Conservation (phyloP, 2,329 filamentous ascomycete genomes). For the Colletotrichum orchidophilum region DNA sequence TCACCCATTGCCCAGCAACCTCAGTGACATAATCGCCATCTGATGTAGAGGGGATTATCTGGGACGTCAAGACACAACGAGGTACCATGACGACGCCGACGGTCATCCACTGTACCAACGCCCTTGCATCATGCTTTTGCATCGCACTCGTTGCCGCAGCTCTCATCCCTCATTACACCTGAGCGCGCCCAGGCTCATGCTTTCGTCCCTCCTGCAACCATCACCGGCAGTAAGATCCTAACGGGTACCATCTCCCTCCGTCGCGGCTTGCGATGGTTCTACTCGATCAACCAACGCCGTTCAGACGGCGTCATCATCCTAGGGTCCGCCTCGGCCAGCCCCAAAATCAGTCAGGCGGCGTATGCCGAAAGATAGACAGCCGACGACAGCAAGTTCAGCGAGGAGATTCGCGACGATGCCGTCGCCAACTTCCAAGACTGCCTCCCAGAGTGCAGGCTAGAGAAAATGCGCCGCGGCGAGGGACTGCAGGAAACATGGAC, state of each 20-base stretch:
- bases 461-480: slow-evolving; percentile 43
- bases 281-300: slow-evolving; percentile 58
- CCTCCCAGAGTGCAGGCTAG: slow-evolving; percentile 1
- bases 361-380: not conserved
- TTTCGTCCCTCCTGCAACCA: slow-evolving; percentile 46
- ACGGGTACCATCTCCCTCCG: slow-evolving; percentile 54
- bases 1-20: not conserved
- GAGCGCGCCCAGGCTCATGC: slow-evolving; percentile 17
- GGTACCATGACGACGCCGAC: not conserved
- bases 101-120: not conserved
- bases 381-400: slow-evolving; percentile 3
- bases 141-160: slow-evolving; percentile 10
- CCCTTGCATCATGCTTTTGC: slow-evolving; percentile 11
- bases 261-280: slow-evolving; percentile 57
- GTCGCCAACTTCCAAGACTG: slow-evolving; percentile 10
- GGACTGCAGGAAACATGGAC: slow-evolving; percentile 56
- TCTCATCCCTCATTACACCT: not conserved
- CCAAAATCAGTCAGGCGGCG: slow-evolving; percentile 7
- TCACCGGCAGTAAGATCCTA: slow-evolving; percentile 45
- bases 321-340: slow-evolving; percentile 5
- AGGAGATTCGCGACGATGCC: slow-evolving; percentile 13
- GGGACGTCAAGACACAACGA: not conserved
- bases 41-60: not conserved
- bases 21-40: not conserved
- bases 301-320: slow-evolving; percentile 15